These are phyloP conservation scores for Ramaria sp. DNA, from an alignment of 768 basidiomycete species.

Conservation along the genomic window DNA sequence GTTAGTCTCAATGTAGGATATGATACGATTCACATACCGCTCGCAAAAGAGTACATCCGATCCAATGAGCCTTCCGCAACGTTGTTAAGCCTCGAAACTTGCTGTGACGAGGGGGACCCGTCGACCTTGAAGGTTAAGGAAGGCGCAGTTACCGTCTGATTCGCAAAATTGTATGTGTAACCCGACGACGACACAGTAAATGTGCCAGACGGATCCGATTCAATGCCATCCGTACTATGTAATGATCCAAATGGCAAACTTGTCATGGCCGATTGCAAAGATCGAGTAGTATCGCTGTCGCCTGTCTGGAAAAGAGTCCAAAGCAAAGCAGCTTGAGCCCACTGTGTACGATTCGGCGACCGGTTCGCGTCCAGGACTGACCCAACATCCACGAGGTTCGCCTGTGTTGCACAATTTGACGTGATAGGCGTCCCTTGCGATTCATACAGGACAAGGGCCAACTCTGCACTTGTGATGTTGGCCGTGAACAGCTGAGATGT, in stretches of 20 bases:
- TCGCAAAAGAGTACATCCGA: constrained; percentile 49
- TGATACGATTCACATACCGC: constrained; percentile 29
- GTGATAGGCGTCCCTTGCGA: constrained; percentile 33
- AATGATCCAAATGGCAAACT: constrained; percentile 39
- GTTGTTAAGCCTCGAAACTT: constrained; percentile 33
- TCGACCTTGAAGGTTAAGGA: constrained; percentile 33
- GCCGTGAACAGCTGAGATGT: constrained; percentile 37
- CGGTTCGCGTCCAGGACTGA: constrained; percentile 27
- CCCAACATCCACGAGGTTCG: constrained; percentile 43
- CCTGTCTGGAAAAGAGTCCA: constrained; percentile 49
- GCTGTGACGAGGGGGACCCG: constrained; percentile 35
- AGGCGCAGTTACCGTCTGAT: constrained; percentile 37
- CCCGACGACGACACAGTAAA: constrained; percentile 38
- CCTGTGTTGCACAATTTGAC: constrained; percentile 42
- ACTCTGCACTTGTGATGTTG: constrained; percentile 32
- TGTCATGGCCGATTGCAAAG: constrained; percentile 36
- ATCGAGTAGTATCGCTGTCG: constrained; percentile 27
- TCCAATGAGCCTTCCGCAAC: constrained; percentile 33
- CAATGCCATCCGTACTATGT: constrained; percentile 30
- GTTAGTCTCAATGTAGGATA: background rate
- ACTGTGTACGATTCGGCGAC: constrained; percentile 41
- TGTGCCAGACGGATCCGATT: constrained; percentile 17
- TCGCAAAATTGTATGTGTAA: constrained; percentile 49
- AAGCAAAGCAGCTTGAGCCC: constrained; percentile 49
- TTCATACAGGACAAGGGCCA: constrained; percentile 42